These are phyloP conservation scores for Cochlearia excelsa DNA, from an alignment of 345 rosid genomes.

Conservation along the genomic window DNA sequence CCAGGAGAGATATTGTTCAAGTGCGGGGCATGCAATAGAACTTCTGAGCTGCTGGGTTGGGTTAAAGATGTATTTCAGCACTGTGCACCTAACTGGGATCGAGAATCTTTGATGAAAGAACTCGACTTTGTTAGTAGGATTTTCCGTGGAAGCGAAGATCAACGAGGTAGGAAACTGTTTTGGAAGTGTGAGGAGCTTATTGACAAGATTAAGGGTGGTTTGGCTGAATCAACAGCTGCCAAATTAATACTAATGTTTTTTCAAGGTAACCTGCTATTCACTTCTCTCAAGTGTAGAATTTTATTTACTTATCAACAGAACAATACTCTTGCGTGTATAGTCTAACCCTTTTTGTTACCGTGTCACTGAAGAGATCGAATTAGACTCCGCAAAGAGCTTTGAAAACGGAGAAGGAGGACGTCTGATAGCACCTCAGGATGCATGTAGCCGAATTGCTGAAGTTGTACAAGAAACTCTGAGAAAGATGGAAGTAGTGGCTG, in stretches of 20 bases:
- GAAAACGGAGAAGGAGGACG: conserved; percentile 77
- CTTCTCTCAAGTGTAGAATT: not conserved
- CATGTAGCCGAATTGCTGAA: conserved; percentile 86
- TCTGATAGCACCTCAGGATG: conserved; percentile 84
- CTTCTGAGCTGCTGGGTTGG: conserved; percentile 96
- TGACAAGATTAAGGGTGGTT: conserved; percentile 78
- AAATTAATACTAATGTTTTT: conserved; percentile 67
- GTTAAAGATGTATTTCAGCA: conserved; percentile 96
- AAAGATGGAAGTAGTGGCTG: conserved; percentile 94
- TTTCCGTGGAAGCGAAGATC: conserved; percentile 81
- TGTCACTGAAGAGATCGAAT: conserved; percentile 57
- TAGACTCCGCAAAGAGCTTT: conserved; percentile 66
- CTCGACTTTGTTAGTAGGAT: conserved; percentile 86
- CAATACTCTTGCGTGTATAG: not conserved
- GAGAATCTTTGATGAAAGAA: conserved; percentile 76
- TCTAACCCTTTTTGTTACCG: not conserved
- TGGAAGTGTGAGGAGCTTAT: conserved; percentile 87
- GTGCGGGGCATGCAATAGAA: conserved; percentile 77
- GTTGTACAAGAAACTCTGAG: conserved; percentile 87
- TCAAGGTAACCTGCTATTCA: conserved; percentile 52
- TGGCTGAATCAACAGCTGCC: conserved; percentile 65
- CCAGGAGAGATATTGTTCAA: conserved; percentile 74
- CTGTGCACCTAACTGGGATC: conserved; percentile 87
- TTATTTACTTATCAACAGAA: not conserved
- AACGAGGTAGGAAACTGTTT: conserved; percentile 74